Base-by-base conservation (phyloP, 495 filamentous ascomycete genomes). In the Penicillium roqueforti region DNA sequence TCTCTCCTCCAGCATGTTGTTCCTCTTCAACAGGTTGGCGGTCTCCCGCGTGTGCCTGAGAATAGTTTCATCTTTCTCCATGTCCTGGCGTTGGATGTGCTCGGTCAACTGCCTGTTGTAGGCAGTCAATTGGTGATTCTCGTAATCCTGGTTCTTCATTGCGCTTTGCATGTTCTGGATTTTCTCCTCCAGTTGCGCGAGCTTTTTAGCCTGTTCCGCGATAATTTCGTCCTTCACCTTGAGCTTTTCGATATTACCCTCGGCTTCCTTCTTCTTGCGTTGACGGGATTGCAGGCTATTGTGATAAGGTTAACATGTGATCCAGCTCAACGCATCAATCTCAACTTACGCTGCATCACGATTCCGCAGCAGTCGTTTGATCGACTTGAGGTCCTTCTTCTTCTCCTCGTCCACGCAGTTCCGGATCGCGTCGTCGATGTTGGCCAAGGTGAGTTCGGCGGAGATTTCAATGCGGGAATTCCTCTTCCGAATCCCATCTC, bases 401-500 rank as follows among this genome's bases (percentile, higher is more conserved):
- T 93, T 87, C 54, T 95, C 87, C 59, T 97, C 93, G 61, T 97
- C 90, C 44, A 76, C 87, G 18, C 91, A 92, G 69, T 88, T 83
- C 29, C 84, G 80, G 74, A 99, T 97, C 62, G 97, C 75, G 48
- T 88, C 82, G 69, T 99, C 93, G 75, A 99, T 97, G 70, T 96
- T 97, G 76, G 81, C 84, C 56, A 97, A 81, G 59, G 88, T 97
- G 39, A 92, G 83, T 74, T 96, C 95, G 10, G 88, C 84, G 4
- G 93, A 93, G 56, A 99, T 97, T 66, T 97, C 93, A 72, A 99
- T 96, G 42, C 95, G 87, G 60, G 92, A 92, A 63, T 99, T 99
- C 87, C 97, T 97, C 86, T 99, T 99, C 59, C 95, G 85, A 73
- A 97, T 95, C 44, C 93, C 93, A 65, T 95, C 92, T 59, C 91